phyloP scores from a whole-genome alignment of 108 stramenopile species.

The Cyclotella cryptica region DNA sequence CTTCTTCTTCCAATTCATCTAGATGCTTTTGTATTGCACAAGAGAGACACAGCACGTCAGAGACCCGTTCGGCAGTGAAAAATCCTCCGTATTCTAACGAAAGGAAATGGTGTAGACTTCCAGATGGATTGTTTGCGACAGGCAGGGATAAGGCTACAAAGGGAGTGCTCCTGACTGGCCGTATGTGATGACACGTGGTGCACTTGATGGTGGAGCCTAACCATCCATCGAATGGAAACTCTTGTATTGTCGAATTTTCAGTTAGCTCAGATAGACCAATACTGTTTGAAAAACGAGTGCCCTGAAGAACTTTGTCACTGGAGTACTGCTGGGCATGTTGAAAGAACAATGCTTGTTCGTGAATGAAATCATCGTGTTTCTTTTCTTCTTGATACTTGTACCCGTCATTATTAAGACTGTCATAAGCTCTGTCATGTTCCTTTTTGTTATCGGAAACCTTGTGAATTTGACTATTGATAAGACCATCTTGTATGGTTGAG shows the following conservation, averaged over 20 bases:
- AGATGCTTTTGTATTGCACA: conserved; percentile 68
- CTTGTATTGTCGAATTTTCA: not conserved
- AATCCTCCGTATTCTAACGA: conserved; percentile 48
- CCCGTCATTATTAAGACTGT: not conserved
- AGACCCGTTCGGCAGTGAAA: conserved; percentile 65
- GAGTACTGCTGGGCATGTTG: not conserved
- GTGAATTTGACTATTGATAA: not conserved
- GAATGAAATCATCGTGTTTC: conserved; percentile 11
- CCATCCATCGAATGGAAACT: conserved; percentile 79
- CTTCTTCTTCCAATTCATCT: conserved; percentile 64
- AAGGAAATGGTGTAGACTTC: conserved; percentile 57
- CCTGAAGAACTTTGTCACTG: not conserved
- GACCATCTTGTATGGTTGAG: no score
- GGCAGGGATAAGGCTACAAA: conserved; percentile 62
- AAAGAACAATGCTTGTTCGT: not conserved
- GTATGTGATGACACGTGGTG: conserved; percentile 63
- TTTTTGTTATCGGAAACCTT: not conserved
- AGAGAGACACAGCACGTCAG: conserved; percentile 76
- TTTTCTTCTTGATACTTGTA: conserved; percentile 37
- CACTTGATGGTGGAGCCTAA: conserved; percentile 82
- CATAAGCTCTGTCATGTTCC: not conserved
- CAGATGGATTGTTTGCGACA: conserved; percentile 48
- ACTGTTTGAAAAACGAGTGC: not conserved
- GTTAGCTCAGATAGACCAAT: not conserved
- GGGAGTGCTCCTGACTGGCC: conserved; percentile 75